These are phyloP conservation scores for Macrotyloma uniflorum DNA, from an alignment of 306 rosid species.

Conservation along the genomic window DNA sequence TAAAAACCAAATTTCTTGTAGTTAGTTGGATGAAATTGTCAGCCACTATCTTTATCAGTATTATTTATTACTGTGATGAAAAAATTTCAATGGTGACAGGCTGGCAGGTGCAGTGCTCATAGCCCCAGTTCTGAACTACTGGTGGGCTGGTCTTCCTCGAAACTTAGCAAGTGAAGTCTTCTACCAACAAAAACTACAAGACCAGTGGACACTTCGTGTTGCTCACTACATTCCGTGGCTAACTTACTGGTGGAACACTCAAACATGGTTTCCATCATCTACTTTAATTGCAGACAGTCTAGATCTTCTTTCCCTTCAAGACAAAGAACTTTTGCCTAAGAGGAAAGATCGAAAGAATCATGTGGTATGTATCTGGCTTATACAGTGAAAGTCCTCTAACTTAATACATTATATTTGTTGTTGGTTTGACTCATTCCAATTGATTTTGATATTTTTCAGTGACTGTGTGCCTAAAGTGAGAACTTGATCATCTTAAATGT, in stretches of 20 bases:
- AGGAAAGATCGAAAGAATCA: not conserved
- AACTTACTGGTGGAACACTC: slow-evolving; percentile 91
- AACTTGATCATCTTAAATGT: too few relatives aligned
- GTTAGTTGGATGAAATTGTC: not conserved
- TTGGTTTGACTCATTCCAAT: not conserved
- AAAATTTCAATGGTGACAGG: slow-evolving; percentile 48
- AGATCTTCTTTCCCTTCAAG: slow-evolving; percentile 43
- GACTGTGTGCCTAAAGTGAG: too few relatives aligned
- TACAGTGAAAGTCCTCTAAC: not conserved
- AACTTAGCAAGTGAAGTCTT: slow-evolving; percentile 62
- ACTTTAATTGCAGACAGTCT: slow-evolving; percentile 19
- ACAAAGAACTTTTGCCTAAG: slow-evolving; percentile 22
- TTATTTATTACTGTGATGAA: not conserved
- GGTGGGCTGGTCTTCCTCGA: slow-evolving; percentile 81
- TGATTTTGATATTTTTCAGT: not conserved
- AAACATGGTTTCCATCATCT: slow-evolving; percentile 67
- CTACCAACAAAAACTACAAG: slow-evolving; percentile 44
- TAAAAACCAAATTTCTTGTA: too few relatives aligned
- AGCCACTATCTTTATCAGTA: not conserved
- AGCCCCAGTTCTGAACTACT: slow-evolving; percentile 75
- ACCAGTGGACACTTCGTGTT: slow-evolving; percentile 79
- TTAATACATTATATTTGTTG: not conserved
- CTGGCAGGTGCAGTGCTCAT: slow-evolving; percentile 74
- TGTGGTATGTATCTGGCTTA: slow-evolving; percentile 37
- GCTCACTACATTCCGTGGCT: slow-evolving; percentile 84